Conservation (phyloP, 2,329 filamentous ascomycete genomes). For the Xylaria sp. region DNA sequence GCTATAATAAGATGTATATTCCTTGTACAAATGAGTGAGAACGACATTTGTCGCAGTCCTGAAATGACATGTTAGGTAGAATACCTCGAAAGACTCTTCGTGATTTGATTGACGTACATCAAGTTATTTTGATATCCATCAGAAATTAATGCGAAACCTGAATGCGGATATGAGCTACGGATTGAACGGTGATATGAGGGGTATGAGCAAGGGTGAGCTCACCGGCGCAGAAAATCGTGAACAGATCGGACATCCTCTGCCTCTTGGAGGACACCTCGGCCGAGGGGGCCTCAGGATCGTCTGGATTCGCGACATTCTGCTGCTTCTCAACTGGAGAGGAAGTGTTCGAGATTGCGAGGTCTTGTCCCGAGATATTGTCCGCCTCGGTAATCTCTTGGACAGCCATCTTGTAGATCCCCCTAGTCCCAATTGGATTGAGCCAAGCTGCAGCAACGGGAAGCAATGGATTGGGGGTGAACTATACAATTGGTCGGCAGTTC, state of each 20-base stretch:
- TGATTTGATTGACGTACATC: slow-evolving; percentile 18
- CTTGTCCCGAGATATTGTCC: slow-evolving; percentile 8
- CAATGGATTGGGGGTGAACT: background rate
- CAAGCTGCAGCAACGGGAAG: background rate
- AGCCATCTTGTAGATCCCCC: slow-evolving; percentile 13
- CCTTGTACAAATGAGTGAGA: slow-evolving; percentile 24
- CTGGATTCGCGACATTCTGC: slow-evolving; percentile 7
- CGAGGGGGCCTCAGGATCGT: slow-evolving; percentile 21
- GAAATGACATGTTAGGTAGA: background rate
- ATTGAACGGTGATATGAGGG: background rate
- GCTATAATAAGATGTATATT: slow-evolving; percentile 30
- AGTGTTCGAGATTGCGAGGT: slow-evolving; percentile 1
- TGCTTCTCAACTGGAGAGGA: slow-evolving; percentile 16
- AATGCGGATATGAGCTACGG: background rate
- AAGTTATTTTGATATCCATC: slow-evolving; percentile 35
- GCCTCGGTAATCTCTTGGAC: slow-evolving; percentile 9
- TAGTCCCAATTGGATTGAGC: background rate
- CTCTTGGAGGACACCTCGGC: slow-evolving; percentile 18
- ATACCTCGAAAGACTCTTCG: background rate
- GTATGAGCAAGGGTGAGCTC: slow-evolving; percentile 7
- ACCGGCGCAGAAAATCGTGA: slow-evolving; percentile 32
- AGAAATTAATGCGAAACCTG: slow-evolving; percentile 30
- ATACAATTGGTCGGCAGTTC: background rate
- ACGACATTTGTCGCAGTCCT: slow-evolving; percentile 33
- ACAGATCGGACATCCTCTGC: slow-evolving; percentile 27